Evolutionary conservation across 2,329 filamentous ascomycete species (phyloP), one percentile per base, ranked within the genome.

Genomic region (Drechslerella coelobrocha): DNA sequence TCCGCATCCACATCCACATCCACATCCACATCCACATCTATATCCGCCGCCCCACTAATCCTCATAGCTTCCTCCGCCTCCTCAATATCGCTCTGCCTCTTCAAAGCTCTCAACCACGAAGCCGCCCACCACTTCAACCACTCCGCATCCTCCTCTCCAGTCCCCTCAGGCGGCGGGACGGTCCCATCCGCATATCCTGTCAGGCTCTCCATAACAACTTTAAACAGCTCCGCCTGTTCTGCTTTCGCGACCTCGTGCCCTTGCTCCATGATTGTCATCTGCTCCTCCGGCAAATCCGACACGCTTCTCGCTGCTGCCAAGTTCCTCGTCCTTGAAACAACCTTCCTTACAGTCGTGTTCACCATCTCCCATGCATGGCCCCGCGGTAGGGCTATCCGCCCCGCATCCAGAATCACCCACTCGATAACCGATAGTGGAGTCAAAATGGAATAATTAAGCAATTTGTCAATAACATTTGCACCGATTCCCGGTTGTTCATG

Each of bases 391-490:
- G 85, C 84, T 45, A 85, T 84, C 52, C 89, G 89, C 1, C 86
- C 85, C 19, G 85, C 82, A 72, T 91, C 86, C 29, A 86, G 83
- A 10, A 99, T 83, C 0, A 91, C 91, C 94, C 94, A 99, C 76
- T 96, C 88, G 51, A 97, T 85, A 26, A 99, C 92, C 14, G 88
- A 88, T 63, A 87, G 82, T 0, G 94, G 94, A 7, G 89, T 92
- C 34, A 99, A 84, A 75, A 99, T 96, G 12, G 90, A 92, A 81
- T 97, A 99, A 81, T 97, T 99, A 75, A 99, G 88, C 3, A 99
- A 85, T 80, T 97, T 97, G 82, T 97, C 93, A 66, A 97, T 85
- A 75, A 99, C 96, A 75, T 90, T 90, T 74, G 97, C 86, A 2
- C 92, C 94, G 45, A 95, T 88, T 68, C 94, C 94, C 0, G 93